phyloP scores from a whole-genome alignment of 495 filamentous ascomycete genomes.

The Hypoxylon subgilvum region DNA sequence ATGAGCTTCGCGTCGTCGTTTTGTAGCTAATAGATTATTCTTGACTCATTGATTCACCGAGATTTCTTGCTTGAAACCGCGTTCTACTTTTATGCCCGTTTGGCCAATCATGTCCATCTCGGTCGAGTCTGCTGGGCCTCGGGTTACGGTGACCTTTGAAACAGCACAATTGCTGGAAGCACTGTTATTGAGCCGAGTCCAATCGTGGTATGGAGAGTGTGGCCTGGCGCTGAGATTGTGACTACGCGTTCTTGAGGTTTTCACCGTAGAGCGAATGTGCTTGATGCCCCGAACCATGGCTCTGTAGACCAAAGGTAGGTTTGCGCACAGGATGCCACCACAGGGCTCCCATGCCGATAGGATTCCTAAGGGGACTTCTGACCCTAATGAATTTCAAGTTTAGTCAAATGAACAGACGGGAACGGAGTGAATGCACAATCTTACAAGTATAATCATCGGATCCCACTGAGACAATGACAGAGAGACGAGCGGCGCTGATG shows the following conservation, averaged over 20 bases:
- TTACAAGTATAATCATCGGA: constrained; percentile 51
- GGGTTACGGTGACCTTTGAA: constrained; percentile 17
- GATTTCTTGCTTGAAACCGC: constrained; percentile 27
- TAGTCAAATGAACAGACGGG: background rate
- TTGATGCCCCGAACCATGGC: constrained; percentile 11
- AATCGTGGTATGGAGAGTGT: constrained; percentile 17
- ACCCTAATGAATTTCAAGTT: constrained; percentile 33
- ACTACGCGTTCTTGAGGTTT: constrained; percentile 5
- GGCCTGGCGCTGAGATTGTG: constrained; percentile 5
- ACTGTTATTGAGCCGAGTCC: constrained; percentile 17
- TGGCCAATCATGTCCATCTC: constrained; percentile 12
- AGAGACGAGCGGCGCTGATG: constrained; percentile 47
- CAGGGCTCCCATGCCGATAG: constrained; percentile 53
- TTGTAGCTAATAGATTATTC: too few species aligned
- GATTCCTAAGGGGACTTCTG: constrained; percentile 48
- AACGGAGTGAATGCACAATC: background rate
- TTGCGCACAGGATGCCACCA: constrained; percentile 53
- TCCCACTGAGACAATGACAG: constrained; percentile 48
- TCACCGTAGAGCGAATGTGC: constrained; percentile 27
- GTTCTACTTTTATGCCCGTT: constrained; percentile 22
- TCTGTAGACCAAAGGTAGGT: constrained; percentile 47
- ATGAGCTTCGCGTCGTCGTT: too few species aligned
- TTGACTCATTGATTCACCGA: background rate
- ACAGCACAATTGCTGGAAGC: constrained; percentile 5
- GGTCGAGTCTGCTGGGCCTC: constrained; percentile 10